Evolutionary conservation across 495 filamentous ascomycete species (phyloP), one percentile per base, ranked within the genome.

Genomic region (Trichoderma reesei): DNA sequence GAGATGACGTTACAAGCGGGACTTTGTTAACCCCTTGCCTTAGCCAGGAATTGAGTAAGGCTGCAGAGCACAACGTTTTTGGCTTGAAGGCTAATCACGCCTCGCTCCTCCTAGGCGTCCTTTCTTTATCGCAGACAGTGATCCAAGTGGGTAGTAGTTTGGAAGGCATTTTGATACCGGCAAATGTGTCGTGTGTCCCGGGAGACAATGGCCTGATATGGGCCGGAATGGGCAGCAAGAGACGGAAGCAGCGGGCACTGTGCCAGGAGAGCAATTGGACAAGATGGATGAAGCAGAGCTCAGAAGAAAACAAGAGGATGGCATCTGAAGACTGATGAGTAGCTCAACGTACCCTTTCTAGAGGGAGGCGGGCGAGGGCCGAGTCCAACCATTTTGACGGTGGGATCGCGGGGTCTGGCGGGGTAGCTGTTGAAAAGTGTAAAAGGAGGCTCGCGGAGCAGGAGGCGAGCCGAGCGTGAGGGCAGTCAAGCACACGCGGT

Each of bases 321-420:
- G 1, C 26, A 26, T 26, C 26, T 26, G 26, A 26, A 26, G 26
- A 26, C 26, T 26, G 26, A 26, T 26, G 26, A 26, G 26, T 1
- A 26, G 26, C 26, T 65, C 63, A 73, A 77, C 84, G 75, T 81
- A 84, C 89, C 89, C 82, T 87, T 91, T 68, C 89, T 87, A 77
- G 87, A 88, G 56, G 86, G 87, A 62, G 83, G 85, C 68, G 83
- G 82, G 71, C 87, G 86, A 64, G 90, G 87, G 72, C 86, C 87
- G 67, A 89, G 72, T 72, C 86, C 87, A 67, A 90, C 87, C 89
- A 92, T 92, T 67, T 72, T 90, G 10, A 44, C 41, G n/a, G 61
- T 31, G 6, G 14, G 39, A 46, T 46, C 38, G 59, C 59, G 61
- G 61, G 61, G 61, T 26, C 13, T 63, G 61, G 61, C 61, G 61